Evolutionary conservation across 1,139 yeast genomes (phyloP), one percentile per base, ranked within the genome.

Genomic region (Pneumocystis carinii): DNA sequence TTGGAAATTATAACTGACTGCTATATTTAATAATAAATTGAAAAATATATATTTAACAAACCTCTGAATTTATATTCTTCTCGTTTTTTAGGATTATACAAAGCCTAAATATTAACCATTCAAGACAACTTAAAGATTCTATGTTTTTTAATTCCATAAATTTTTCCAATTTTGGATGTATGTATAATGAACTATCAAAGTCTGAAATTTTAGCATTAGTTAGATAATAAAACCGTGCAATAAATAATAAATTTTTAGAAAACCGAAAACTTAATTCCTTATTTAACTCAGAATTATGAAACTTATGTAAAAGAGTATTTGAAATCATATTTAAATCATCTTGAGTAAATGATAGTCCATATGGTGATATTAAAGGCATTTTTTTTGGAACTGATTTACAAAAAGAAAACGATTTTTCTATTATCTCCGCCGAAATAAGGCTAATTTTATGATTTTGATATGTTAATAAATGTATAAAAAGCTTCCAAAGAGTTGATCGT

Each of bases 361-460:
- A 55, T n/a, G 65, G 61, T 29, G 68, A 63, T 27, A 62, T 63
- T 19, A 65, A 64, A n/a, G 65, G 63, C 1, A 57, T 59, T 3
- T 63, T 59, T 2, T 61, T 62, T 5, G 63, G 71, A 19, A 75
- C 77, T 56, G 76, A 66, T 64, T 79, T 78, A 53, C 67, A 61
- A 36, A 65, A 59, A 2, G 78, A 70, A 62, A 87, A 75, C 60
- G 85, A 72, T 2, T 75, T 71, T 0, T 85, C 83, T 56, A 84
- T 73, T 60, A 89, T 76, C 62, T 90, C 78, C n/a, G 86, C 76
- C 0, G 95, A 76, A 4, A 82, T 77, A 64, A 87, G 77, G 70
- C 97, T 82, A 14, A 90, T 86, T 97, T 97, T 90, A 0, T 95
- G 80, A 72, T 90, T 97, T 1, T 97, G 97, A 72, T 82, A 92